Evolutionary conservation across 1,139 yeast species (phyloP), one percentile per base, ranked within the genome.

Genomic region (Hemisphaericaspora subhashii): DNA sequence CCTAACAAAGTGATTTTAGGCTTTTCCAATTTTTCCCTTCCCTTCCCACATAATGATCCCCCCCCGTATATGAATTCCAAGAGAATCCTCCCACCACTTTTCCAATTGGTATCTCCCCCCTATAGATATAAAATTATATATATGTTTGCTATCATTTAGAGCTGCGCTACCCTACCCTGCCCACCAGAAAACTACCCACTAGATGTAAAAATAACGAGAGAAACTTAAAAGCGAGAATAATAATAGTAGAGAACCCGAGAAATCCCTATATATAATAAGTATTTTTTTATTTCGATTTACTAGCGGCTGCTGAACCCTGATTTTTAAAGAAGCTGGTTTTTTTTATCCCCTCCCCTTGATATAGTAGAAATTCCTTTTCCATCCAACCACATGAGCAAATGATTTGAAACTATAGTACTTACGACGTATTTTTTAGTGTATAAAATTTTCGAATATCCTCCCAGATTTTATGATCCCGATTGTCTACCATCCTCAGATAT

Each of bases 351-450:
- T 10, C 26, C 26, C 6, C 9, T 20, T 20, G 23, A 20, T 20
- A 6, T 9, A 20, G 23, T 20, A 6, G 6, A 6, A 20, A 9
- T 20, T 20, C 9, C 23, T 6, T 20, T 20, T 15, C 6, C 20
- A 15, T 6, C 13, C 31, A 15, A n/a, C 31, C 21, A 27, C n/a
- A 27, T 15, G 18, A 15, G 10, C 31, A 11, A 13, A 16, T 15
- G 15, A n/a, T 7, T 15, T 23, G 27, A 12, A 30, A 35, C 37
- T 35, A 21, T 14, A 35, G 37, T 35, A 35, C 37, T 35, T 29
- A 35, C 37, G 20, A 24, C 29, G 37, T 35, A 35, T 35, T 28
- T 31, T 34, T 24, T 35, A 35, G 37, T 35, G 29, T 15, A 17
- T 18, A n/a, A n/a, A n/a, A n/a, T n/a, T n/a, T n/a, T n/a, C n/a